Percentiles rank a stretch among this genome's conserved stretches.
These are phyloP conservation scores for Pseudopithomyces chartarum DNA, from an alignment of 2,329 filamentous ascomycete species.

Conservation along the genomic window DNA sequence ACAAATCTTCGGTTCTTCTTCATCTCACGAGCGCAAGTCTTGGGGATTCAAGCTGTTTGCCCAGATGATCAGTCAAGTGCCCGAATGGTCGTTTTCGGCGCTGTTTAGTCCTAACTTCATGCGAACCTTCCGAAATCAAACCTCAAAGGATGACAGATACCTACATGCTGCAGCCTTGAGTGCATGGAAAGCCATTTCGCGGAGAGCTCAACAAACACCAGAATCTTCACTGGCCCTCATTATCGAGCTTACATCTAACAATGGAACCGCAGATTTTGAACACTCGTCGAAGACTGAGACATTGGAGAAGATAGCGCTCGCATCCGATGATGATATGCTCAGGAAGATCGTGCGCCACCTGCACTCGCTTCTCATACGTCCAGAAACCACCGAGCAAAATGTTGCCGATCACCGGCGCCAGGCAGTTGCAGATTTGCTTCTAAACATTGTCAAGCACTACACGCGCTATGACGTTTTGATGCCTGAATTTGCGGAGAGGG, in stretches of 20 bases:
- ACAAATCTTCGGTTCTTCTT: constrained; percentile 78
- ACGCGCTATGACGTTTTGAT: constrained; percentile 32
- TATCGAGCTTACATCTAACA: constrained; percentile 68
- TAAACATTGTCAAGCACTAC: constrained; percentile 54
- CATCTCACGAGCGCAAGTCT: constrained; percentile 87
- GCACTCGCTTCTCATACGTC: constrained; percentile 52
- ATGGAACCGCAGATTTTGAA: constrained; percentile 81
- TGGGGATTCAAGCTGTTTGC: constrained; percentile 89
- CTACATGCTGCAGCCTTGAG: constrained; percentile 74
- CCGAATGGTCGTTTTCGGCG: constrained; percentile 56
- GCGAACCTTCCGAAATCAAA: constrained; percentile 50
- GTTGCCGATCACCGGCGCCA: constrained; percentile 53
- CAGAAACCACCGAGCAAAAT: constrained; percentile 52
- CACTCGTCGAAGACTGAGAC: constrained; percentile 85
- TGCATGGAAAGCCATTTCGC: constrained; percentile 72
- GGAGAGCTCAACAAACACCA: constrained; percentile 63
- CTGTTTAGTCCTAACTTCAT: constrained; percentile 86
- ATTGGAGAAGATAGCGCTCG: constrained; percentile 72
- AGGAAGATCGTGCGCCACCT: constrained; percentile 59
- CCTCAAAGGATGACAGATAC: constrained; percentile 40
- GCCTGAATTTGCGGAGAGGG: constrained; percentile 36
- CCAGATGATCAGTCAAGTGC: constrained; percentile 66
- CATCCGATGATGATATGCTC: constrained; percentile 57
- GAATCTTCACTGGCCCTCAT: constrained; percentile 65
- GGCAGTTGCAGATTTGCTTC: constrained; percentile 57